Evolutionary conservation across 495 filamentous ascomycete species (phyloP), one percentile per base, ranked within the genome.

Genomic region (Penicillium paxilli): DNA sequence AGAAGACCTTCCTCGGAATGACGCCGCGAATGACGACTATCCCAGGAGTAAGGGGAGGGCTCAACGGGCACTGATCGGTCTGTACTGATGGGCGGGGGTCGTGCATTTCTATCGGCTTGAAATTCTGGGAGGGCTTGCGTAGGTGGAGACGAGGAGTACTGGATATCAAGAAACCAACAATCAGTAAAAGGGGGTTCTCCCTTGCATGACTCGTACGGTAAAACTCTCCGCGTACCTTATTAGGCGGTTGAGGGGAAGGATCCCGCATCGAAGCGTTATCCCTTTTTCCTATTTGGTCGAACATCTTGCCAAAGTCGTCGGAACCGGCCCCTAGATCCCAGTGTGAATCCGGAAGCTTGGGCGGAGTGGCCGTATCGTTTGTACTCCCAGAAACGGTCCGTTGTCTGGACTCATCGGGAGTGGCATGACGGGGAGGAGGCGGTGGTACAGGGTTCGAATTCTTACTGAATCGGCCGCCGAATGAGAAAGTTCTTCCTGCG

Each of bases 401-500:
- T 37, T 70, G 68, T 54, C 74, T 59, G n/a, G 47, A 63, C 12
- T 65, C 54, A 19, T 80, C 53, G 61, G 63, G 41, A 0, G 67
- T 64, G 67, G 60, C 58, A 50, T 78, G 70, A 16, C 77, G 73
- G 24, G 75, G 72, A 59, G 76, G 77, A 32, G 72, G 66, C 11
- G 72, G 47, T 6, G 59, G 54, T 16, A 59, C 60, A n/a, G 70
- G 60, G 7, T 74, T 69, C 47, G 70, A 61, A 8, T 74, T 69
- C 46, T 76, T 75, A 6, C 78, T 71, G 32, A 73, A 69, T 14
- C 68, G 66, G 16, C 67, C 69, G 24, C 74, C 87, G 62, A 90
- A 91, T 0, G 89, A 92, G 54, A 92, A 88, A 0, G 89, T 87
- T 41, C 89, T 79, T 20, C 87, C 85, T 44, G 86, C 79, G 23